Conservation (phyloP, 768 basidiomycete genomes). For the Mycena capillaripes region DNA sequence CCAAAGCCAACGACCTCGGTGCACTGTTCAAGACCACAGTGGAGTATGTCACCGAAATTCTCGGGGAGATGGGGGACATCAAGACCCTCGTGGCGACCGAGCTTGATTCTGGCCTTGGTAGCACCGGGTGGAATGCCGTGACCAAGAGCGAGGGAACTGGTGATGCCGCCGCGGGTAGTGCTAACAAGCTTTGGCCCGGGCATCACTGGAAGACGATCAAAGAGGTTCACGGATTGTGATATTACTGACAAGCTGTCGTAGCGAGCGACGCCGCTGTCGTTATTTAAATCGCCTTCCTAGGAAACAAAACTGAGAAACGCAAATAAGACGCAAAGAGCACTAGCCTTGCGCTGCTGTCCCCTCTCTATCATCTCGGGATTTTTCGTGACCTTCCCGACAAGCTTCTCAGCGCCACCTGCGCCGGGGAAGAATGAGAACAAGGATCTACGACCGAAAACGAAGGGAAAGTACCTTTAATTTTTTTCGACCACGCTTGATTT, state of each 20-base stretch:
- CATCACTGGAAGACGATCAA: constrained; percentile 43
- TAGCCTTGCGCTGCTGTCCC: constrained; percentile 23
- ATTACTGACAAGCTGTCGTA: no score
- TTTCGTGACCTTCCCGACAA: constrained; percentile 19
- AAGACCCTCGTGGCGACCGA: no score
- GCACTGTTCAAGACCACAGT: no score
- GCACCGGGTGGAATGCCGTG: no score
- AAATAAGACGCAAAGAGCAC: constrained; percentile 23
- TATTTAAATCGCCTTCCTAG: no score
- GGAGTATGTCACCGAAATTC: no score
- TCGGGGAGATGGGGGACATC: no score
- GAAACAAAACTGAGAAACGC: constrained; percentile 22
- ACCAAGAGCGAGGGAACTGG: constrained; percentile 35
- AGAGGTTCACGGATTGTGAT: no score
- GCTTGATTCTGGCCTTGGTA: no score
- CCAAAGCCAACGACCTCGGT: no score
- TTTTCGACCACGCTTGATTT: constrained; percentile 21
- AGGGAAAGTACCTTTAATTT: constrained; percentile 22
- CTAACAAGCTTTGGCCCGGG: constrained; percentile 39
- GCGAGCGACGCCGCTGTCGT: no score
- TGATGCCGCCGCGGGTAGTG: constrained; percentile 34
- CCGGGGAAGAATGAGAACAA: constrained; percentile 24
- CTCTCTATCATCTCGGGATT: no score
- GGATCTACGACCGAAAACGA: constrained; percentile 20
- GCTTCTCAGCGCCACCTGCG: constrained; percentile 14